Conservation (phyloP, 257 asterid genomes). For the Jaltomata sinuosa region DNA sequence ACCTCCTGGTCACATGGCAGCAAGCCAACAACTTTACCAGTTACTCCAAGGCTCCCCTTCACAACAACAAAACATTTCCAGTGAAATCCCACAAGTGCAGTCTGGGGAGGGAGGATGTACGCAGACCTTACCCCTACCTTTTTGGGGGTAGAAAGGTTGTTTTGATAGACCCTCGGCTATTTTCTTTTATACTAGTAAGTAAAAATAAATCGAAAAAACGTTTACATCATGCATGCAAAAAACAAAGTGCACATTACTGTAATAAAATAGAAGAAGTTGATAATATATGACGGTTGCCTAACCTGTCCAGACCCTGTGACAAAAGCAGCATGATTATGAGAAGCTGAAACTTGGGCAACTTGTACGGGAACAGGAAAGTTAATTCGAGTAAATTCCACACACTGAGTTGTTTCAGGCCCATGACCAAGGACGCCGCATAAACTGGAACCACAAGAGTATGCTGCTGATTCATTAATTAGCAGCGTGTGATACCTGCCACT, state of each 20-base stretch:
- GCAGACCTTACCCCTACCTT: too few species aligned
- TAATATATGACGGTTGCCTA: not conserved
- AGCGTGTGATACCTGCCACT: conserved; percentile 78
- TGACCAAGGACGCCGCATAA: conserved; percentile 92
- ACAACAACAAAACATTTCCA: too few species aligned
- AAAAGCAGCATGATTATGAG: conserved; percentile 86
- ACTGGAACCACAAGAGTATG: conserved; percentile 82
- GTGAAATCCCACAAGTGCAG: too few species aligned
- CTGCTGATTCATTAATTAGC: conserved; percentile 53
- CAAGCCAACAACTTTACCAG: too few species aligned
- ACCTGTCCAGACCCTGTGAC: conserved; percentile 75
- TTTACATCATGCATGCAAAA: not conserved
- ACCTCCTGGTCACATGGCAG: too few species aligned
- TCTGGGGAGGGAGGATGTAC: too few species aligned
- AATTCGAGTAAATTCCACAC: conserved; percentile 58
- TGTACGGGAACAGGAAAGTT: conserved; percentile 47
- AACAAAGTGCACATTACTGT: not conserved
- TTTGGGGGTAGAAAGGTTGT: too few species aligned
- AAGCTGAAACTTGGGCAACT: conserved; percentile 69
- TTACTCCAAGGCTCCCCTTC: too few species aligned
- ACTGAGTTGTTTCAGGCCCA: conserved; percentile 70
- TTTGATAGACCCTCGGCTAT: too few species aligned
- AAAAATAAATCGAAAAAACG: not conserved
- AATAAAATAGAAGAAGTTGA: not conserved
- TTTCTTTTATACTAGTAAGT: not conserved